These are phyloP conservation scores for Guillardia theta DNA, from an alignment of 78 protist genomes.

Conservation along the genomic window DNA sequence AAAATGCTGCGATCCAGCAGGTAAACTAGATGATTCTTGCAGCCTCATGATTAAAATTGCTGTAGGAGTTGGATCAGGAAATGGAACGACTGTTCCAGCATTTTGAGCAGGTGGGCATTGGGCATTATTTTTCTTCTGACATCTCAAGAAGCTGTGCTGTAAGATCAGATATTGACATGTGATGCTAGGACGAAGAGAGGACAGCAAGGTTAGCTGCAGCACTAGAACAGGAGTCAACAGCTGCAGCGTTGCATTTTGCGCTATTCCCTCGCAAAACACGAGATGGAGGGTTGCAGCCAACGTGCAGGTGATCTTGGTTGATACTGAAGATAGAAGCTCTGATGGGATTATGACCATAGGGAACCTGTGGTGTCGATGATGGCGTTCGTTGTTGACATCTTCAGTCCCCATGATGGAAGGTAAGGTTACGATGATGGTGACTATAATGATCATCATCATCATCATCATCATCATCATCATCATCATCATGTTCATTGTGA, in stretches of 20 bases:
- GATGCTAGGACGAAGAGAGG: slow-evolving; percentile 9
- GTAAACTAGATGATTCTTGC: too few relatives aligned
- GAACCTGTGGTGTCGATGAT: slow-evolving; percentile 41
- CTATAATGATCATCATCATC: too few relatives aligned
- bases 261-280: neutral
- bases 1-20: too few relatives aligned
- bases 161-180: too few relatives aligned
- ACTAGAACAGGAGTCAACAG: neutral
- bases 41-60: too few relatives aligned
- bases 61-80: neutral
- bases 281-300: neutral
- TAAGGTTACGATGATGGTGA: too few relatives aligned
- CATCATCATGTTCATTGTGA: too few relatives aligned
- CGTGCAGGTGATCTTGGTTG: slow-evolving; percentile 20
- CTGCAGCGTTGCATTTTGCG: slow-evolving; percentile 15
- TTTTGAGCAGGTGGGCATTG: neutral
- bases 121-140: neutral
- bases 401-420: slow-evolving; percentile 25
- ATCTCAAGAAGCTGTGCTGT: too few relatives aligned
- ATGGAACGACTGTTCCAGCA: neutral
- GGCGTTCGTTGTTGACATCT: slow-evolving; percentile 6
- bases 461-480: too few relatives aligned
- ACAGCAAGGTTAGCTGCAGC: neutral
- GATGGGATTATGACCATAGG: too few relatives aligned
- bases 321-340: too few relatives aligned